Evolutionary conservation across 2,329 filamentous ascomycete genomes (phyloP), one percentile per base, ranked within the genome.

Genomic region (Ophiostoma tasmaniense): DNA sequence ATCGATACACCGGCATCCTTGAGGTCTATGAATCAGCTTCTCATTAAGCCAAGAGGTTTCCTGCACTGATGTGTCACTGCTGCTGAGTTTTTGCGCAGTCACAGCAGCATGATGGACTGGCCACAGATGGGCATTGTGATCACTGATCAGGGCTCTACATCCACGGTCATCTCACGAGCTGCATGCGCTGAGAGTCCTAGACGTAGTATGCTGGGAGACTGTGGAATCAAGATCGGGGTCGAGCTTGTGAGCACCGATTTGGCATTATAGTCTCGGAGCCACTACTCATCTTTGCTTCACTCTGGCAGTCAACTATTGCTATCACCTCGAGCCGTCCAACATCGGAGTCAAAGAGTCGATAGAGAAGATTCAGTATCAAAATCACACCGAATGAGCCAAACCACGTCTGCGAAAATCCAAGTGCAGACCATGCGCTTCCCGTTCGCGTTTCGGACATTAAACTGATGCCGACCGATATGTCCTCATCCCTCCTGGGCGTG

Each of bases 381-480:
- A 33, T 33, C 30, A 62, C 59, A 8, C 42, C 20, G 42, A 45
- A 45, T 42, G 6, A 4, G 2, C 5, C 42, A 45, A 17, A 42
- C 17, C 39, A 17, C 4, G 13, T 17, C 17, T 39, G 37, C 5
- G 20, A 7, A 42, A 45, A n/a, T 20, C 42, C 20, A 2, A 25
- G 61, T 37, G 61, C 33, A 64, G 61, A 39, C 61, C 33, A 39
- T n/a, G 33, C 61, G 5, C 33, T 62, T 30, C 30, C n/a, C 30
- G 37, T 65, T 66, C 69, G 69, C 69, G 69, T 59, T 68, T 70
- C 69, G 69, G 69, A 70, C 69, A 70, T 70, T 45, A 64, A 67
- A 30, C 55, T 66, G 33, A 70, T 22, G 65, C 69, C 69, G 69
- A 70, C 69, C 69, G 66, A 68, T 59, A 20, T n/a, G 20, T 14